A percentile compares a stretch with the other conserved stretches of the same genome.
Evolutionary conservation across 352 stramenopile genomes (phyloP).

Genomic region (Globisporangium solare): DNA sequence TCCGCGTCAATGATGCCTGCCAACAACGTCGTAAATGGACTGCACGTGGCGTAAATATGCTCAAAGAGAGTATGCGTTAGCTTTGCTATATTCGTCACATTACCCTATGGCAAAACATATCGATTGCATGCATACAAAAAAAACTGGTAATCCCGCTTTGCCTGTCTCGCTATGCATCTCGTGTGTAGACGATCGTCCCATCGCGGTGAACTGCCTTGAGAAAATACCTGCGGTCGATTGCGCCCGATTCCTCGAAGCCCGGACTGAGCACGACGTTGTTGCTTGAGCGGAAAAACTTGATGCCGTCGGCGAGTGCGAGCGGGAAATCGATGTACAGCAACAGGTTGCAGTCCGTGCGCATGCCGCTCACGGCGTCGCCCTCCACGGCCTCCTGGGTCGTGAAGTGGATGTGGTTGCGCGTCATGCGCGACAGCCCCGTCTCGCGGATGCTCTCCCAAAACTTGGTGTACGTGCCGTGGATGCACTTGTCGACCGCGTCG

Average conservation of each 20-base stretch:
- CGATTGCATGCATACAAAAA: too few species aligned
- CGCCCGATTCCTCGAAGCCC: conserved; percentile 38
- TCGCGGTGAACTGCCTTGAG: conserved; percentile 44
- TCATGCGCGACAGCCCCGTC: conserved; percentile 68
- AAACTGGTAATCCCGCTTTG: neutral
- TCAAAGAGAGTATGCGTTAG: neutral
- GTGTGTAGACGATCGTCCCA: conserved; percentile 49
- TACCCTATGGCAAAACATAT: neutral
- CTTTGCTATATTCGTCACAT: too few species aligned
- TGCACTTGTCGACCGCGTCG: conserved; percentile 38
- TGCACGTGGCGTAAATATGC: conserved; percentile 11
- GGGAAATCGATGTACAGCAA: conserved; percentile 70
- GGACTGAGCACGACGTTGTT: conserved; percentile 83
- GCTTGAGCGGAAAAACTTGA: conserved; percentile 81
- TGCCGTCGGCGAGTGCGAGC: conserved; percentile 51
- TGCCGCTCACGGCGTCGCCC: conserved; percentile 73
- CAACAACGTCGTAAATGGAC: conserved; percentile 1
- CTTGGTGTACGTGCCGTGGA: conserved; percentile 75
- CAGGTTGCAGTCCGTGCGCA: conserved; percentile 65
- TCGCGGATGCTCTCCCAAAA: conserved; percentile 65
- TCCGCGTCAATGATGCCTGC: neutral
- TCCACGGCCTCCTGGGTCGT: conserved; percentile 37
- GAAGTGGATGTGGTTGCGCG: conserved; percentile 86
- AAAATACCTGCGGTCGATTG: conserved; percentile 59
- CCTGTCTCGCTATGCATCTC: conserved; percentile 10